Percentiles rank a stretch among this genome's conserved stretches.
phyloP scores from a whole-genome alignment of 257 asterid genomes.

The Orobanche coerulescens region DNA sequence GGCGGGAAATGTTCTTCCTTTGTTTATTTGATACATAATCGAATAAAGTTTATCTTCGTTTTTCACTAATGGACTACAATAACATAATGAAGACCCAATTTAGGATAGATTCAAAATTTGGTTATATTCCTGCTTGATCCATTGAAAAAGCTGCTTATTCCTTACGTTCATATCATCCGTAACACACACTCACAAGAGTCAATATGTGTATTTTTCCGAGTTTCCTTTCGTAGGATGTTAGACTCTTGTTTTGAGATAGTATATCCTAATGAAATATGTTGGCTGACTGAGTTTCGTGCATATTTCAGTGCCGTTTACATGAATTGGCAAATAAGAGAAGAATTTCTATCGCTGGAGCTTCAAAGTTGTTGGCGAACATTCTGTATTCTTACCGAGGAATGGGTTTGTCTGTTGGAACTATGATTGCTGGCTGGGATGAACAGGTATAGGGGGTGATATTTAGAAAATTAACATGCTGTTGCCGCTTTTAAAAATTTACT shows the following conservation, averaged over 20 bases:
- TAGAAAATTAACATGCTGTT: neutral
- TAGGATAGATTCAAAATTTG: neutral
- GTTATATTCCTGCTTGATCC: neutral
- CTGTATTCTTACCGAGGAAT: slow-evolving; percentile 90
- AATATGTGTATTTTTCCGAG: neutral
- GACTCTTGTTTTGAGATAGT: neutral
- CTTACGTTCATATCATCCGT: neutral
- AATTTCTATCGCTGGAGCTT: slow-evolving; percentile 90
- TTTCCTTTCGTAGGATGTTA: neutral
- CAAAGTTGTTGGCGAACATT: slow-evolving; percentile 83
- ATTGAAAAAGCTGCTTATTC: neutral
- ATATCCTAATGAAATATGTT: neutral
- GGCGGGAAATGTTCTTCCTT: neutral
- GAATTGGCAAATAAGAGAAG: slow-evolving; percentile 94
- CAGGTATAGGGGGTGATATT: slow-evolving; percentile 39
- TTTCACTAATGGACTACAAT: neutral
- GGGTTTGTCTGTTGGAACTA: slow-evolving; percentile 94
- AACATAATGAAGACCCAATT: neutral
- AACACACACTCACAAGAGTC: neutral
- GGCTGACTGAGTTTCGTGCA: slow-evolving; percentile 14
- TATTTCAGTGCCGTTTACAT: slow-evolving; percentile 79
- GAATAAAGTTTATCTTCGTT: neutral
- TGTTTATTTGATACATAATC: neutral
- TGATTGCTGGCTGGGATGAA: slow-evolving; percentile 99
- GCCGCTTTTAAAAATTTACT: neutral